Base-by-base conservation (phyloP, 139 green algal species). In the Diplosphaera chodatii region DNA sequence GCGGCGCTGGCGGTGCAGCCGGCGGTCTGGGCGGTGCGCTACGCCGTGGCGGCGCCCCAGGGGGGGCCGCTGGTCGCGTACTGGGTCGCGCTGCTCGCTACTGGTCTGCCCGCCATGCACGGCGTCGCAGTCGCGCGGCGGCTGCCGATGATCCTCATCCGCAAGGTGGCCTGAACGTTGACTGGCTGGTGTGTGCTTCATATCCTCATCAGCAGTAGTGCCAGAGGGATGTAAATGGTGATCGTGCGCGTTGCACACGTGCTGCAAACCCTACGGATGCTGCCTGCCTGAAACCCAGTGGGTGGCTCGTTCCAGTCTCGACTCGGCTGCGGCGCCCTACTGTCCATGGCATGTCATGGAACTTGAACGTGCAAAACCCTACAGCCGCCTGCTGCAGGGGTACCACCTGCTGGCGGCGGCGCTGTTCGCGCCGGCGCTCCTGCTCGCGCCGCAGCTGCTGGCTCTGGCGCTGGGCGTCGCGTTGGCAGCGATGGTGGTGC, bases 351-450 rank as follows among this genome's bases (percentile, higher is more conserved):
- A 37, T n/a, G 37, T 6, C 37, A 48, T 10, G 8, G 37, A 6
- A 48, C 37, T 10, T 48, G 10, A 48, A 48, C 8, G 10, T 10
- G 8, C 37, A 20, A 48, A 48, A 48, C 37, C 37, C 37, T 48
- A 48, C 6, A 48, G 37, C 37, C 37, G 37, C 10, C 48, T 59
- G 48, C 71, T 74, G 1, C 92, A 94, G 80, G 90, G 84, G 16
- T 95, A 93, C 75, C 90, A 95, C 68, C 64, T 93, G 23, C 67
- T 95, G 40, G 87, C 87, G 1, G 66, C 88, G 3, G 66, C 77
- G 32, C 83, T 95, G 31, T 95, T 95, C 77, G 63, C 86, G 18
- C 90, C 90, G 0, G 83, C 82, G 3, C 84, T 92, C 32, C 71
- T 90, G 27, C 48, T 74, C 63, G 87, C 93, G 74, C 80, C 80